Conservation (phyloP, 352 stramenopile species). For the Phytophthora crassamura region DNA sequence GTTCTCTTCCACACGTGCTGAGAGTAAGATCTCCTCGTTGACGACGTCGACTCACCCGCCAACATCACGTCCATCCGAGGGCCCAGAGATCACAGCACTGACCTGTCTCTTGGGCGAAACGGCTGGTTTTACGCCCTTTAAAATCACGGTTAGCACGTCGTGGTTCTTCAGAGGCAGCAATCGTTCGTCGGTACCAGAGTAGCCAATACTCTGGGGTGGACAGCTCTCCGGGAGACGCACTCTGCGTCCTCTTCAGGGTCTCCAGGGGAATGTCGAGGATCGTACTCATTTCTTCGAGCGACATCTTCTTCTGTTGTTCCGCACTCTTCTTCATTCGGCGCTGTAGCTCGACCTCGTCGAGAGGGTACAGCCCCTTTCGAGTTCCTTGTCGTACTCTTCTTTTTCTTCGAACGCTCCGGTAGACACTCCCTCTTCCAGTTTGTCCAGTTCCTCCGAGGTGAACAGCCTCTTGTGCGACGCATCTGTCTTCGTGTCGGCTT, state of each 20-base stretch:
- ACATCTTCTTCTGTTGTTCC: neutral
- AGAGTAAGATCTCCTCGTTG: too few species aligned
- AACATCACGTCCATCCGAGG: too few species aligned
- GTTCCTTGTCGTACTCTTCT: constrained; percentile 7
- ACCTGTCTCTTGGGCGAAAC: too few species aligned
- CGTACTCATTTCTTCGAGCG: neutral
- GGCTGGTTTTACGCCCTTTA: too few species aligned
- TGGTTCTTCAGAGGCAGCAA: constrained; percentile 1
- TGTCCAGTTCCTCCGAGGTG: neutral
- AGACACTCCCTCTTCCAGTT: neutral
- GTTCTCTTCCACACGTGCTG: too few species aligned
- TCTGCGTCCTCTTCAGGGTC: neutral
- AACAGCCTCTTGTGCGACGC: too few species aligned
- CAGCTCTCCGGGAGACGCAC: neutral
- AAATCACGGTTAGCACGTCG: neutral
- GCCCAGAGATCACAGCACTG: too few species aligned
- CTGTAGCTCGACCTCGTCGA: constrained; percentile 3
- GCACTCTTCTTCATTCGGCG: neutral
- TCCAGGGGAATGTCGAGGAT: neutral
- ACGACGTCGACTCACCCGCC: too few species aligned
- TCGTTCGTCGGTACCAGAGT: neutral
- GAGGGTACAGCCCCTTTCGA: neutral
- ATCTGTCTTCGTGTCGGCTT: too few species aligned
- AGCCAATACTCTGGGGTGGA: constrained; percentile 9
- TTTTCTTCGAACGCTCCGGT: neutral